Base-by-base conservation (phyloP, 2,329 filamentous ascomycete genomes). In the Diaporthe humulicola region DNA sequence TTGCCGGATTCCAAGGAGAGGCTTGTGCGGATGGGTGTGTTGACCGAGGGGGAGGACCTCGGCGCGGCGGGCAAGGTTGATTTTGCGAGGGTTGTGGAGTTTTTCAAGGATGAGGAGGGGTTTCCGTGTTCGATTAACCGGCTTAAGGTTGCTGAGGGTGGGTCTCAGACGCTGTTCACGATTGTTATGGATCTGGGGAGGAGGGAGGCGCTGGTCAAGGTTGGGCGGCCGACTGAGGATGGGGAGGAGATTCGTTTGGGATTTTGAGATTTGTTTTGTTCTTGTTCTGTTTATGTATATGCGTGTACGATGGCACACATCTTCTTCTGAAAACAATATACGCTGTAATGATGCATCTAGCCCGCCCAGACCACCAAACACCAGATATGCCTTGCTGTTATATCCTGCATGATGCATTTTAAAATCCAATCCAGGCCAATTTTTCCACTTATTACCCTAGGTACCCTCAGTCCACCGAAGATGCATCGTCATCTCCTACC, bases 101-200 rank as follows among this genome's bases (percentile, higher is more conserved):
- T 76, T 22, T 60, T 76, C 0, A 71, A 75, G 66, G 75, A 76
- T 17, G 75, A 76, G 45, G 57, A 73, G 3, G 67, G 60, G 15
- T 57, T 33, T 10, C 75, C 75, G 3, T 73, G 42, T 28, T 75
- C 75, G 4, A 76, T 76, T 38, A 76, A 76, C 36, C 50, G 73
- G 57, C 48, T 48, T 1, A 22, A 50, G 28, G 50, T 58, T 4
- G 36, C 40, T 1, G 33, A 54, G 1, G 66, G 70, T 2, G n/a
- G 9, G 17, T 57, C 30, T 2, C 45, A 75, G 56, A 76, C 75
- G 4, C 22, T 76, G 14, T 76, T 76, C 15, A 76, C 56, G 4
- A 75, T 76, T 19, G n/a, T 76, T 10, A 73, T 76, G 75, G 45
- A 69, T n/a, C 36, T 76, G 38, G 30, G 45, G 4, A 67, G 50